Evolutionary conservation across 768 basidiomycete species (phyloP).

Genomic region (Naematelia aurantialba): DNA sequence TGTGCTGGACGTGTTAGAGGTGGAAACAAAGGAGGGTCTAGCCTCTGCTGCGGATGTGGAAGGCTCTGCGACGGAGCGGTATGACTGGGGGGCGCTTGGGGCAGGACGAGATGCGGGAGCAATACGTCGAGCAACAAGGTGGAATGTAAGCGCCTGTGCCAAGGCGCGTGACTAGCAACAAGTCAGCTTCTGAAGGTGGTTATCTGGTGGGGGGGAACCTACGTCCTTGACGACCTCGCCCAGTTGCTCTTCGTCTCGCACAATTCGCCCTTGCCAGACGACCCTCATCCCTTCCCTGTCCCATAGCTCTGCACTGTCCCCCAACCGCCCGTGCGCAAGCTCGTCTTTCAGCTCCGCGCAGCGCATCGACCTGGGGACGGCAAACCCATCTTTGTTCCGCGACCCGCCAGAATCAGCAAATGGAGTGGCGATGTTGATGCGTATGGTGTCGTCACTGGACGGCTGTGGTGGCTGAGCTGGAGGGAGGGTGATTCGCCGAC

Average conservation of each 20-base stretch:
- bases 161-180: slow-evolving; percentile 17
- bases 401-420: slow-evolving; percentile 19
- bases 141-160: slow-evolving; percentile 24
- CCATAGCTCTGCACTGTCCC: slow-evolving; percentile 28
- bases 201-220: not conserved
- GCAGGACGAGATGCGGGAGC: not conserved
- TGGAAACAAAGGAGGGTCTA: not conserved
- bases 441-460: slow-evolving; percentile 6
- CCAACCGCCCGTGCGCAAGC: slow-evolving; percentile 17
- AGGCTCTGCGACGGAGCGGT: not conserved
- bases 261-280: slow-evolving; percentile 40
- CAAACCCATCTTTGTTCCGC: slow-evolving; percentile 22
- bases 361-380: slow-evolving; percentile 5
- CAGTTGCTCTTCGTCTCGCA: slow-evolving; percentile 34
- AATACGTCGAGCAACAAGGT: slow-evolving; percentile 33
- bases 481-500: slow-evolving; percentile 8
- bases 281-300: slow-evolving; percentile 40
- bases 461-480: not conserved
- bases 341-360: slow-evolving; percentile 30
- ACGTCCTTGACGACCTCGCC: slow-evolving; percentile 36
- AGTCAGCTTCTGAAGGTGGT: slow-evolving; percentile 4
- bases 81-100: not conserved
- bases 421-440: slow-evolving; percentile 30
- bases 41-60: slow-evolving; percentile 1
- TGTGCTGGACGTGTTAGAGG: not conserved